Percentiles rank a stretch among this genome's conserved stretches.
Evolutionary conservation across 257 asterid species (phyloP).

Genomic region (Galeopsis tetrahit): DNA sequence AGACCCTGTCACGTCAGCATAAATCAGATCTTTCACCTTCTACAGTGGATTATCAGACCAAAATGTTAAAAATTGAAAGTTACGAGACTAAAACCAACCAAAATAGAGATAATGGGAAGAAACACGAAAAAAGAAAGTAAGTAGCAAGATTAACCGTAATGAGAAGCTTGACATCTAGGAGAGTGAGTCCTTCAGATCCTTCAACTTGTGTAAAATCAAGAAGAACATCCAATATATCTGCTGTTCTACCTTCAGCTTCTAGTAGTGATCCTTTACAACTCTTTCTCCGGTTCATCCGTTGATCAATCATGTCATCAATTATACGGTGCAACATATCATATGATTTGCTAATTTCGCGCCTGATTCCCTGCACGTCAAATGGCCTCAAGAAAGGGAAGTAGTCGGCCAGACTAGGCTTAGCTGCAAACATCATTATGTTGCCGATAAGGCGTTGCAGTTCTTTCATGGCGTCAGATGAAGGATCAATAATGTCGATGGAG

Average conservation of each 20-base stretch:
- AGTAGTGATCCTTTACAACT: not conserved
- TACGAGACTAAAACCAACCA: too few relatives aligned
- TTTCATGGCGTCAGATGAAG: not conserved
- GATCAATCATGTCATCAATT: not conserved
- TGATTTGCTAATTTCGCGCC: not conserved
- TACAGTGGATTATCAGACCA: too few relatives aligned
- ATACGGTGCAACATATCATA: not conserved
- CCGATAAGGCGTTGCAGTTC: not conserved
- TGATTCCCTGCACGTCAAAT: slow-evolving; percentile 12
- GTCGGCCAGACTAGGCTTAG: not conserved
- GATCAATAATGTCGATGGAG: not conserved
- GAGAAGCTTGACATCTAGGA: not conserved
- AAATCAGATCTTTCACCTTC: too few relatives aligned
- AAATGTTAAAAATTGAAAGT: too few relatives aligned
- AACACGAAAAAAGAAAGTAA: too few relatives aligned
- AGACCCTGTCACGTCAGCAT: too few relatives aligned
- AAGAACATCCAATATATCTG: not conserved
- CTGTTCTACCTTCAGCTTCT: not conserved
- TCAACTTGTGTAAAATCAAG: not conserved
- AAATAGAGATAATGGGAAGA: too few relatives aligned
- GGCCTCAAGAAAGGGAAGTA: slow-evolving; percentile 16
- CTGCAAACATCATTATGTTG: not conserved
- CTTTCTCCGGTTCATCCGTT: not conserved
- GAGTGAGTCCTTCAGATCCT: not conserved
- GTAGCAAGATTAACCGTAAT: not conserved